Percentiles rank a stretch among this genome's conserved stretches.
phyloP scores from a whole-genome alignment of 768 basidiomycete genomes.

The Trametes maxima region DNA sequence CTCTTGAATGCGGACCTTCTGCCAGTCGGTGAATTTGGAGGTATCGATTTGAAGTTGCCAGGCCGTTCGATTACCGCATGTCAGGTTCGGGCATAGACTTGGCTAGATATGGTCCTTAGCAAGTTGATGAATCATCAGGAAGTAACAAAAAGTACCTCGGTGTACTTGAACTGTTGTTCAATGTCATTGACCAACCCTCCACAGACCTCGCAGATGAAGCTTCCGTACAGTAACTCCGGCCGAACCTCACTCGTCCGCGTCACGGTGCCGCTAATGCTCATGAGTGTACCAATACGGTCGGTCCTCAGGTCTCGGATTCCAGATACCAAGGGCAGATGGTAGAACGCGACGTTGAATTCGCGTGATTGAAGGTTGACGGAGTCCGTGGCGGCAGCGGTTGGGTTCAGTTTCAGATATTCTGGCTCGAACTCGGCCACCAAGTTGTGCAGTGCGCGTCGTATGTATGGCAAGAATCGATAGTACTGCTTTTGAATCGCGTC shows the following conservation, averaged over 20 bases:
- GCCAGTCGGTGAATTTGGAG: slow-evolving; percentile 98
- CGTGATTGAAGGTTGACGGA: slow-evolving; percentile 88
- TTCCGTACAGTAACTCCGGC: slow-evolving; percentile 91
- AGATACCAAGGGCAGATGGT: slow-evolving; percentile 89
- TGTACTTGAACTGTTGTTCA: slow-evolving; percentile 99
- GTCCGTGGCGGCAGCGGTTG: slow-evolving; percentile 83
- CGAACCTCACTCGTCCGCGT: slow-evolving; percentile 97
- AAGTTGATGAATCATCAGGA: not conserved
- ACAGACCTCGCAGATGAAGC: slow-evolving; percentile 91
- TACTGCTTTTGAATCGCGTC: slow-evolving; percentile 94
- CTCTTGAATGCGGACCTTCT: slow-evolving; percentile 98
- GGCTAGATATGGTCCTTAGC: slow-evolving; percentile 53
- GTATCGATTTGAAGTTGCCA: slow-evolving; percentile 97
- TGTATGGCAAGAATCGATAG: slow-evolving; percentile 94
- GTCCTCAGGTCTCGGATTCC: slow-evolving; percentile 94
- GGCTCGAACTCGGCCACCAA: slow-evolving; percentile 89
- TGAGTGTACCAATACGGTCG: slow-evolving; percentile 90
- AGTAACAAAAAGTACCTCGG: slow-evolving; percentile 61
- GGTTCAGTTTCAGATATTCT: slow-evolving; percentile 93
- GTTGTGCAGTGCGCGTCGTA: slow-evolving; percentile 88
- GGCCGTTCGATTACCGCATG: slow-evolving; percentile 84
- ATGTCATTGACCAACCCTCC: slow-evolving; percentile 86
- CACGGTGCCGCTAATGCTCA: slow-evolving; percentile 96
- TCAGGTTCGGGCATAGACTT: slow-evolving; percentile 89
- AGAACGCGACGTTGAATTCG: slow-evolving; percentile 95